These are phyloP conservation scores for Cubamyces sp. DNA, from an alignment of 768 basidiomycete genomes.

Conservation along the genomic window DNA sequence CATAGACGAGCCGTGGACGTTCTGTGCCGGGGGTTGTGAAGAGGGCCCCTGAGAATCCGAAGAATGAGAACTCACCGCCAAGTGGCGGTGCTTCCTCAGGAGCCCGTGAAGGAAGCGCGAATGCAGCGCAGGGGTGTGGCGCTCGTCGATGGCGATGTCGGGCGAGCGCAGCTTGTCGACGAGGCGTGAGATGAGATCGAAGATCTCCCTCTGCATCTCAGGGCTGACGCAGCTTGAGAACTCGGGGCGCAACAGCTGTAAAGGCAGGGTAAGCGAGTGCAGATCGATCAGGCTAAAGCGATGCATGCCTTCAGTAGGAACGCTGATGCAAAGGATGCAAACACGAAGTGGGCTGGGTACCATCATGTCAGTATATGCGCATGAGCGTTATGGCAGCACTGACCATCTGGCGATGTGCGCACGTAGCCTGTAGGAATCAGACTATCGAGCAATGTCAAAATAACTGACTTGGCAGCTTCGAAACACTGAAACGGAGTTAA, in stretches of 20 bases:
- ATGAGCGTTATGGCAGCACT: slow-evolving; percentile 23
- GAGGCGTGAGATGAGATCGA: slow-evolving; percentile 69
- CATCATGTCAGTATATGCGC: slow-evolving; percentile 26
- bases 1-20: slow-evolving; percentile 1
- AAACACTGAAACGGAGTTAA: slow-evolving; percentile 53
- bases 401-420: slow-evolving; percentile 80
- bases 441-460: slow-evolving; percentile 64
- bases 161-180: slow-evolving; percentile 74
- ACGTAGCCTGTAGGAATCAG: slow-evolving; percentile 75
- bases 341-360: slow-evolving; percentile 65
- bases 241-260: slow-evolving; percentile 72
- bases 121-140: slow-evolving; percentile 80
- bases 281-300: neutral
- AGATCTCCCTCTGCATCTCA: slow-evolving; percentile 70
- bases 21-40: slow-evolving; percentile 24
- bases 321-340: slow-evolving; percentile 80
- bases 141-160: slow-evolving; percentile 79
- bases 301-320: slow-evolving; percentile 74
- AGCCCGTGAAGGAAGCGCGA: slow-evolving; percentile 80
- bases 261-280: neutral
- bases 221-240: slow-evolving; percentile 64
- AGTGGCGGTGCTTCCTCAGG: slow-evolving; percentile 69
- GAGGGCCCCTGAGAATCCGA: slow-evolving; percentile 19
- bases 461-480: slow-evolving; percentile 68
- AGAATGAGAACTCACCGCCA: slow-evolving; percentile 56